These are phyloP conservation scores for Gardenia jasminoides DNA, from an alignment of 257 asterid species.

Conservation along the genomic window DNA sequence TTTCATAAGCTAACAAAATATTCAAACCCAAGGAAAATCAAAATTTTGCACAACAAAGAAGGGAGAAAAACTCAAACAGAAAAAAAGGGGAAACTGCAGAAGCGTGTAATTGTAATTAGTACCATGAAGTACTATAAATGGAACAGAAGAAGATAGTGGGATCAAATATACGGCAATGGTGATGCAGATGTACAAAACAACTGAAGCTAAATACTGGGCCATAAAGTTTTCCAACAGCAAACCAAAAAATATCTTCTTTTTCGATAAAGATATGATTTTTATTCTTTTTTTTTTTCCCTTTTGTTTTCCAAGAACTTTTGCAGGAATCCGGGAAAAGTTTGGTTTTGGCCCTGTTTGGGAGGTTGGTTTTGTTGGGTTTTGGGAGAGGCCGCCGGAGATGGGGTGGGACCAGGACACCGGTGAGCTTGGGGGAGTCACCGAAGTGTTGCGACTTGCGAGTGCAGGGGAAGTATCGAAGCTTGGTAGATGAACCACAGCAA, in stretches of 20 bases:
- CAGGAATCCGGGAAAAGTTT: conserved; percentile 14
- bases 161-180: conserved; percentile 33
- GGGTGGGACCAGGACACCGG: not conserved
- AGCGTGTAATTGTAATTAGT: conserved; percentile 9
- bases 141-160: conserved; percentile 48
- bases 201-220: conserved; percentile 22
- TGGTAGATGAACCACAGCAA: not conserved
- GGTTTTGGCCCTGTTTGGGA: conserved; percentile 1
- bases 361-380: not conserved
- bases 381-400: not conserved
- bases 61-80: not conserved
- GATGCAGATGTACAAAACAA: conserved; percentile 24
- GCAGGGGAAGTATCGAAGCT: not conserved
- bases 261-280: not conserved
- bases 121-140: conserved; percentile 95
- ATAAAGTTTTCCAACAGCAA: conserved; percentile 9
- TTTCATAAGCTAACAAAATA: conserved; percentile 8
- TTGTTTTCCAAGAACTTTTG: conserved; percentile 20
- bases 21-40: not conserved
- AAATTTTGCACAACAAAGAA: not conserved
- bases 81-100: not conserved
- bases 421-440: not conserved
- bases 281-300: not conserved
- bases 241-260: not conserved
- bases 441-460: not conserved